Percentiles rank a stretch among this genome's conserved stretches.
Evolutionary conservation across 805 yeast genomes (phyloP).

Genomic region (Yamadazyma olivae): DNA sequence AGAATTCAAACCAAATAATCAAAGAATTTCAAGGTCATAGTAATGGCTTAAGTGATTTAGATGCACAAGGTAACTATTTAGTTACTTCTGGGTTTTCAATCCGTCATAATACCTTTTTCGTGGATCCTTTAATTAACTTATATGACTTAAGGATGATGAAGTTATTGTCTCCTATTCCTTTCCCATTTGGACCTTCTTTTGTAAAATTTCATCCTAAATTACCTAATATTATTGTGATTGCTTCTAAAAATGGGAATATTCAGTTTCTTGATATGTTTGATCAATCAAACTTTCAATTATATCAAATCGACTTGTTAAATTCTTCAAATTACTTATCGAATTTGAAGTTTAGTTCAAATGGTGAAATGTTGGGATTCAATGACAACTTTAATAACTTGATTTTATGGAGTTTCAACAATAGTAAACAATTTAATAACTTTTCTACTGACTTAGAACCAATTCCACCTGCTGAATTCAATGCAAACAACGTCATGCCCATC

Average conservation of each 20-base stretch:
- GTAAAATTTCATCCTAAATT: conserved; percentile 84
- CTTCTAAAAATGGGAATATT: conserved; percentile 75
- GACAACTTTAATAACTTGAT: conserved; percentile 65
- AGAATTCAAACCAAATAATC: conserved; percentile 43
- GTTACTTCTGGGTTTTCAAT: conserved; percentile 81
- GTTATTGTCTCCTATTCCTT: conserved; percentile 75
- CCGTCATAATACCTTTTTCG: conserved; percentile 37
- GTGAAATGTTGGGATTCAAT: conserved; percentile 70
- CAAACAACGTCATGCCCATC: conserved; percentile 34
- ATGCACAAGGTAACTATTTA: conserved; percentile 60
- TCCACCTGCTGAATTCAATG: conserved; percentile 16
- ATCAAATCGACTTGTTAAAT: conserved; percentile 56
- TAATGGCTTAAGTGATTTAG: conserved; percentile 60
- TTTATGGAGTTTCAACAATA: conserved; percentile 56
- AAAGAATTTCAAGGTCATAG: conserved; percentile 59
- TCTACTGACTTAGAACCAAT: conserved; percentile 28
- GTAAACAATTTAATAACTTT: conserved; percentile 33
- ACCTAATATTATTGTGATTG: conserved; percentile 71
- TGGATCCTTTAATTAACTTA: conserved; percentile 79
- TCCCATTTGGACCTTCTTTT: conserved; percentile 85
- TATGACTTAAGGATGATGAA: conserved; percentile 75
- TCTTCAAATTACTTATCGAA: conserved; percentile 35
- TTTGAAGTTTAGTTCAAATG: conserved; percentile 61
- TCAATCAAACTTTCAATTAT: conserved; percentile 63
- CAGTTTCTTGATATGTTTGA: conserved; percentile 82